These are phyloP conservation scores for Pyrenophora graminea DNA, from an alignment of 2,329 filamentous ascomycete species.

Conservation along the genomic window DNA sequence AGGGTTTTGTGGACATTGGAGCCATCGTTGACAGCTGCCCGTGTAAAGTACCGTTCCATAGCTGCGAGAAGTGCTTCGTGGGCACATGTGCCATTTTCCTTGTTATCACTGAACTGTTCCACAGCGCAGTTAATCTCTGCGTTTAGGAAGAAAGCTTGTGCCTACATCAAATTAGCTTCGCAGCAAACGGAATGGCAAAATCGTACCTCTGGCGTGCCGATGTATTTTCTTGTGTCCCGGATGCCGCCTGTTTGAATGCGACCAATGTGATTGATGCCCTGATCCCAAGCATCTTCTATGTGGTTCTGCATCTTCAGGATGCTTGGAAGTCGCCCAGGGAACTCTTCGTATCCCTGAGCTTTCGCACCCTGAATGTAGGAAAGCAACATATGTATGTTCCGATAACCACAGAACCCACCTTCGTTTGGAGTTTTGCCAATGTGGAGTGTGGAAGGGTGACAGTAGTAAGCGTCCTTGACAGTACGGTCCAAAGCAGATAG, in stretches of 20 bases:
- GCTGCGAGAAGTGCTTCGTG: conserved; percentile 64
- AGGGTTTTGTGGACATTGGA: conserved; percentile 70
- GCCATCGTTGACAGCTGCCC: conserved; percentile 53
- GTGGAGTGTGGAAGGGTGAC: conserved; percentile 74
- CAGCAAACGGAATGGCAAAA: not conserved
- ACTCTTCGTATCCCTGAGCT: conserved; percentile 62
- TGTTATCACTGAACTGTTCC: conserved; percentile 59
- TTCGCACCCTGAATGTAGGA: conserved; percentile 72
- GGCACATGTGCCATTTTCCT: conserved; percentile 53
- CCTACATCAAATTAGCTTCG: conserved; percentile 55
- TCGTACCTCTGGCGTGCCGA: conserved; percentile 83
- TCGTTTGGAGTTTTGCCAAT: conserved; percentile 79
- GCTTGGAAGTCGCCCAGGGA: conserved; percentile 67
- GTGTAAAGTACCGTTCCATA: conserved; percentile 75
- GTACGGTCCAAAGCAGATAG: conserved; percentile 62
- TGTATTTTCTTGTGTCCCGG: conserved; percentile 87
- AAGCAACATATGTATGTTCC: conserved; percentile 90
- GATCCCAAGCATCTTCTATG: conserved; percentile 88
- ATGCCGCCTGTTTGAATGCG: conserved; percentile 85
- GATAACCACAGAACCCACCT: conserved; percentile 91
- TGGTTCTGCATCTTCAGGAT: conserved; percentile 83
- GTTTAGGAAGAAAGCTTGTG: conserved; percentile 75
- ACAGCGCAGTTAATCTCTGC: conserved; percentile 62
- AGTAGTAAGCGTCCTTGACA: conserved; percentile 76
- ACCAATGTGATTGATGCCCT: conserved; percentile 75